Evolutionary conservation across 2,329 filamentous ascomycete genomes (phyloP).

Genomic region (Gaeumannomyces sp.): DNA sequence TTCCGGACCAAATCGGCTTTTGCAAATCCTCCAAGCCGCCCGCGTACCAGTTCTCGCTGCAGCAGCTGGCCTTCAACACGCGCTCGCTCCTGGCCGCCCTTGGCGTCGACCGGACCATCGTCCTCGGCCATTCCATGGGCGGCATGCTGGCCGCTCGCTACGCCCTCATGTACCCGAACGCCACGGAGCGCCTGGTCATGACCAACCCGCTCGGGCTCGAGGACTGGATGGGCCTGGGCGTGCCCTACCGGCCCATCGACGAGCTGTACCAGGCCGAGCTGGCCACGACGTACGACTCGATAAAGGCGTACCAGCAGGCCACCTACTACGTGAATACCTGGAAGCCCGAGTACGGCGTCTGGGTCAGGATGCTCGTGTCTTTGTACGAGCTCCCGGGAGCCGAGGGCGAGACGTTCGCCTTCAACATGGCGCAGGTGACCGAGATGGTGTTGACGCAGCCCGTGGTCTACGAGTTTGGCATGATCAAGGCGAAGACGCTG

Average conservation of each 20-base stretch:
- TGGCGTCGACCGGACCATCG: slow-evolving; percentile 33
- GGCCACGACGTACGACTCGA: slow-evolving; percentile 35
- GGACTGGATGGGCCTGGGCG: slow-evolving; percentile 44
- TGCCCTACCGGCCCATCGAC: slow-evolving; percentile 40
- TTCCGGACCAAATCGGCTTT: slow-evolving; percentile 50
- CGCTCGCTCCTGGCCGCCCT: slow-evolving; percentile 38
- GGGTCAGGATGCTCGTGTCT: slow-evolving; percentile 48
- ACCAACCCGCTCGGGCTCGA: slow-evolving; percentile 49
- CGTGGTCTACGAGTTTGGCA: slow-evolving; percentile 42
- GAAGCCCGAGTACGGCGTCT: slow-evolving; percentile 43
- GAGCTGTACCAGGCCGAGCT: slow-evolving; percentile 30
- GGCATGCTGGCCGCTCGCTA: slow-evolving; percentile 49
- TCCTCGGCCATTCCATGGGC: slow-evolving; percentile 50
- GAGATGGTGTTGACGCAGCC: slow-evolving; percentile 50
- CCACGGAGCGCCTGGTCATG: slow-evolving; percentile 37
- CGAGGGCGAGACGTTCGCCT: slow-evolving; percentile 35
- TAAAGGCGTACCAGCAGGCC: slow-evolving; percentile 39
- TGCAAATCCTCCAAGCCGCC: slow-evolving; percentile 49
- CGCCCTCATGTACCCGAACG: slow-evolving; percentile 41
- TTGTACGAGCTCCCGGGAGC: slow-evolving; percentile 37
- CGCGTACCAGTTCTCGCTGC: slow-evolving; percentile 45
- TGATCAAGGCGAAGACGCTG: slow-evolving; percentile 38
- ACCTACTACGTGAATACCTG: slow-evolving; percentile 44
- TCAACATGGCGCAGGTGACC: slow-evolving; percentile 43
- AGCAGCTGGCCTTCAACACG: slow-evolving; percentile 46